Percentiles rank a stretch among this genome's conserved stretches.
Evolutionary conservation across 2,329 filamentous ascomycete species (phyloP).

Genomic region (Sporothrix mexicana): DNA sequence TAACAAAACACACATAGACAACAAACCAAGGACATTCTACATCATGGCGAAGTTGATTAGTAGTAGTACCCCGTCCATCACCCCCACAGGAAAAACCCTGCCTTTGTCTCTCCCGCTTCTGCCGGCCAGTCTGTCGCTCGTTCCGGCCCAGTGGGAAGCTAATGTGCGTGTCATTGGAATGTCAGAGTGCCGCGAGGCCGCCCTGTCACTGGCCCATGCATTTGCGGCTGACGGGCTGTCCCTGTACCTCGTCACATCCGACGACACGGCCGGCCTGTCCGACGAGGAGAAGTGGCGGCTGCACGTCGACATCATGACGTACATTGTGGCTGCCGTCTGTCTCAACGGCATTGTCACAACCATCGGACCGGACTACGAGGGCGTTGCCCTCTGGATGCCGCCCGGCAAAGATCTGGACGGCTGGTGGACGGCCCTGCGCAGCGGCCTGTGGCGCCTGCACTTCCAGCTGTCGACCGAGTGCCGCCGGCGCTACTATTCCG

Average conservation of each 20-base stretch:
- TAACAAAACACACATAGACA: not conserved
- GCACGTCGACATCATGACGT: conserved; percentile 77
- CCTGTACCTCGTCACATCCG: conserved; percentile 71
- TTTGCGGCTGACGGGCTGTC: conserved; percentile 77
- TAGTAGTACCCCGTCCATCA: conserved; percentile 37
- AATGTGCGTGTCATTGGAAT: conserved; percentile 67
- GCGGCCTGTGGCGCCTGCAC: conserved; percentile 77
- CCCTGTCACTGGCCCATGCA: conserved; percentile 73
- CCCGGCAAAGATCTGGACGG: conserved; percentile 76
- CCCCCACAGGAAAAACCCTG: not conserved
- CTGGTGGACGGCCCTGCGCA: conserved; percentile 72
- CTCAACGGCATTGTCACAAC: conserved; percentile 76
- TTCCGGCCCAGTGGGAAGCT: conserved; percentile 59
- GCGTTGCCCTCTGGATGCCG: conserved; percentile 80
- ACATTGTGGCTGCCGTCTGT: conserved; percentile 76
- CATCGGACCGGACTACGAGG: conserved; percentile 76
- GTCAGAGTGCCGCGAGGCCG: conserved; percentile 73
- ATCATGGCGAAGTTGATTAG: conserved; percentile 52
- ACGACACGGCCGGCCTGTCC: conserved; percentile 63
- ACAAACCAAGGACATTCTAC: conserved; percentile 37
- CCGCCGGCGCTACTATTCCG: conserved; percentile 73
- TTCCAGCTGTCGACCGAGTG: conserved; percentile 77
- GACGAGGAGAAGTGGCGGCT: conserved; percentile 75
- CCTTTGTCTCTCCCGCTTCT: not conserved
- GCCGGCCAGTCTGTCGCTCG: conserved; percentile 49